Evolutionary conservation across 192 early-diverging fungal species (phyloP).

Genomic region (Spizellomyces punctatus): DNA sequence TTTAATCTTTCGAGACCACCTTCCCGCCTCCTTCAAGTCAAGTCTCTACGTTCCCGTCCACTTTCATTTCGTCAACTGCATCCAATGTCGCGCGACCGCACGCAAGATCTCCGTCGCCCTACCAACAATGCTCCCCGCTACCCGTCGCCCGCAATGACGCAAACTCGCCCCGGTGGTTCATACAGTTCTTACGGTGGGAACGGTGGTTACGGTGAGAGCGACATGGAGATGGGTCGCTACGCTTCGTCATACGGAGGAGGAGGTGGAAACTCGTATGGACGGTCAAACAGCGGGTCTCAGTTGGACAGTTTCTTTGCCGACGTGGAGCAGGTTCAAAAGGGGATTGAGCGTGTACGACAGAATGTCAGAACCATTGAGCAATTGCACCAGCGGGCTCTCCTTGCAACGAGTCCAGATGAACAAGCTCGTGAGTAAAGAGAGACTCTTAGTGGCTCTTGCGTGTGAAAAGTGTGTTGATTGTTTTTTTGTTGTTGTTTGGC

Average conservation of each 20-base stretch:
- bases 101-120: slow-evolving; percentile 10
- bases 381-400: slow-evolving; percentile 36
- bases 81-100: slow-evolving; percentile 30
- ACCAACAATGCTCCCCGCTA: slow-evolving; percentile 10
- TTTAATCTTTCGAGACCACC: too few relatives aligned
- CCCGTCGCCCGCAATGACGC: not conserved
- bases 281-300: slow-evolving; percentile 11
- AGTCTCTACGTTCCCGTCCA: too few relatives aligned
- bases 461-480: not conserved
- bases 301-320: slow-evolving; percentile 31
- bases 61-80: too few relatives aligned
- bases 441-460: not conserved
- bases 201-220: slow-evolving; percentile 5
- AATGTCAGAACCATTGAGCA: slow-evolving; percentile 19
- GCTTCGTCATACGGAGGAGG: not conserved
- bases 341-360: slow-evolving; percentile 29
- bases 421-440: slow-evolving; percentile 22
- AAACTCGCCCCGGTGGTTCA: slow-evolving; percentile 4
- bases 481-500: not conserved
- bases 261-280: not conserved
- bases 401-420: slow-evolving; percentile 31
- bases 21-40: too few relatives aligned
- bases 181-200: slow-evolving; percentile 1
- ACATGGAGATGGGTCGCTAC: slow-evolving; percentile 9
- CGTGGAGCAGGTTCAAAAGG: slow-evolving; percentile 26